Conservation (phyloP, 1,284 basidiomycete genomes). For the Trametes versicolor region DNA sequence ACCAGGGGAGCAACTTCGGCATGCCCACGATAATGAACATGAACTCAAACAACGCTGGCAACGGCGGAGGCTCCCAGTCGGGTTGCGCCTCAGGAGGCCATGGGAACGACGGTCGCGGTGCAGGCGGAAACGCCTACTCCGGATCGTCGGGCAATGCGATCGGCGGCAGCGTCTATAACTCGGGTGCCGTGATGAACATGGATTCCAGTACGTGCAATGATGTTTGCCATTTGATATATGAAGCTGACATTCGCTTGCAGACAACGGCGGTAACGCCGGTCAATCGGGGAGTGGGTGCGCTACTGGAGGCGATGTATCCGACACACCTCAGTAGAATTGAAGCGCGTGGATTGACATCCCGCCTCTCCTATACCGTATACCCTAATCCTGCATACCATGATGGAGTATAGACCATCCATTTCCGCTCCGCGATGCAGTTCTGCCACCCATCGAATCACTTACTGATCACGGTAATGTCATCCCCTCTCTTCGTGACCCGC, state of each 20-base stretch:
- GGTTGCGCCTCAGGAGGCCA: conserved; percentile 43
- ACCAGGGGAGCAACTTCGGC: conserved; percentile 38
- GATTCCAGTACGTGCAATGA: conserved; percentile 42
- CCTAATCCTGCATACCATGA: background rate
- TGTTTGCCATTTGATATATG: background rate
- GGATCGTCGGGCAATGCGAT: conserved; percentile 42
- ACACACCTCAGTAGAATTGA: background rate
- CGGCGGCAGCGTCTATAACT: conserved; percentile 42
- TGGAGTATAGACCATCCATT: background rate
- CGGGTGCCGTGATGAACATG: conserved; percentile 44
- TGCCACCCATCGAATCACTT: background rate
- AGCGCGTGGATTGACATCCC: background rate
- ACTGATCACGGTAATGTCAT: background rate
- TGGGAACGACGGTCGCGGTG: conserved; percentile 34
- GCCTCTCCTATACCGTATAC: background rate
- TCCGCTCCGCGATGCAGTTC: too few species aligned
- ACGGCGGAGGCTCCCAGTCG: conserved; percentile 41
- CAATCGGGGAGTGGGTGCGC: conserved; percentile 41
- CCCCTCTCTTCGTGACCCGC: background rate
- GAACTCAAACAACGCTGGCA: conserved; percentile 46
- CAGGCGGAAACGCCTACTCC: conserved; percentile 44
- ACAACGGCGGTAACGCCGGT: conserved; percentile 46
- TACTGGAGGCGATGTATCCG: conserved; percentile 31
- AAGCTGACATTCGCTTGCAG: conserved; percentile 27
- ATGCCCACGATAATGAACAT: conserved; percentile 45